Evolutionary conservation across 805 yeast species (phyloP), one percentile per base, ranked within the genome.

Genomic region (Saccharomyces kudriavzevii): DNA sequence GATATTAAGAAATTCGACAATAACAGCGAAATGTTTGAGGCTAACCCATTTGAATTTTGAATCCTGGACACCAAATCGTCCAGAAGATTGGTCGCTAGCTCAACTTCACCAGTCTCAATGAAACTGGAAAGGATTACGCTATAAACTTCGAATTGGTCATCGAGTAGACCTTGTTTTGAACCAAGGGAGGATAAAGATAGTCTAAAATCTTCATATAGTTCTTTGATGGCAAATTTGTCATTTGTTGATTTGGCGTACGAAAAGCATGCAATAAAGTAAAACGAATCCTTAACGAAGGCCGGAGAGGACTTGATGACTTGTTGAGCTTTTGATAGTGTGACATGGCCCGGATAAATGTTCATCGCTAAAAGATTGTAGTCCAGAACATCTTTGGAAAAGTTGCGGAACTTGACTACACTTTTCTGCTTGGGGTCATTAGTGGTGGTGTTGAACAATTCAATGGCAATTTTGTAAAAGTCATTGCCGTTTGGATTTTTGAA

Each of bases 61-160:
- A 74, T 75, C 47, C 79, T 78, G 0, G 72, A 59, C 45, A 85
- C 65, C 5, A 84, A 71, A 45, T 75, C 71, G 62, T 85, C 87
- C 60, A 86, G 69, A 53, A 84, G 76, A 54, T 77, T 73, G 1
- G 85, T 75, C 3, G 89, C 83, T 45, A 77, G 59, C 8, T 73
- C 70, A 40, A 75, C 58, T 57, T 83, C 79, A 45, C 77, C 78
- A 22, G 80, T 78, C 50, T 72, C 70, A 11, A 82, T 74, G 51
- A 85, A 70, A 1, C 84, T 74, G 31, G 81, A 75, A 35, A 85
- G 73, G 54, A 82, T 69, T 46, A 72, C 66, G 1, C 81, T 68
- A 61, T 84, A 84, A 30, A 84, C 75, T 31, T 69, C 65, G 58
- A 74, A 78, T 58, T 80, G 83, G 35, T 72, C 63, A 2, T 63